Percentiles rank a stretch among this genome's conserved stretches.
These are phyloP conservation scores for Trichothecium roseum DNA, from an alignment of 2,329 filamentous ascomycete species.

Conservation along the genomic window DNA sequence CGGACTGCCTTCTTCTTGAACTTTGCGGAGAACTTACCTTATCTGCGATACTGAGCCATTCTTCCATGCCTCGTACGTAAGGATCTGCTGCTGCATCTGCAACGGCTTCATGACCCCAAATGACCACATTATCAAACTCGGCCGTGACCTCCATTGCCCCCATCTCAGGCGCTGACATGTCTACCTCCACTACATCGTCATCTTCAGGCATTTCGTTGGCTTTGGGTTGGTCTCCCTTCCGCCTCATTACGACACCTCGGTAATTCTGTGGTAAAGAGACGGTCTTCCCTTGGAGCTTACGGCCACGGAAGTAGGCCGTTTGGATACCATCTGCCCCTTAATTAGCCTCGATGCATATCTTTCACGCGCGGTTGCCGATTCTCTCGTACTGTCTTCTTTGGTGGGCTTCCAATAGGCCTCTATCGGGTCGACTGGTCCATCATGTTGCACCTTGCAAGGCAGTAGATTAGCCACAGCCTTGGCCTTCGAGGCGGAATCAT, in stretches of 20 bases:
- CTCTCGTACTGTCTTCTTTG: constrained; percentile 26
- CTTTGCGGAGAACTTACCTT: constrained; percentile 34
- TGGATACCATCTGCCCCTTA: constrained; percentile 33
- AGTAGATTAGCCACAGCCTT: constrained; percentile 59
- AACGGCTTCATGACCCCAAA: constrained; percentile 74
- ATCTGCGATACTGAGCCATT: constrained; percentile 70
- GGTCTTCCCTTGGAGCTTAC: constrained; percentile 61
- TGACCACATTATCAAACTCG: constrained; percentile 61
- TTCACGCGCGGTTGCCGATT: constrained; percentile 5
- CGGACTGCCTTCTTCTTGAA: not conserved
- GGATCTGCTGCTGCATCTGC: constrained; percentile 54
- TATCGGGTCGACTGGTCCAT: constrained; percentile 56
- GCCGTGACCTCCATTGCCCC: constrained; percentile 52
- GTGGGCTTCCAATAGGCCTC: constrained; percentile 62
- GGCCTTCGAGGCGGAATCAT: constrained; percentile 10
- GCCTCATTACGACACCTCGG: constrained; percentile 49
- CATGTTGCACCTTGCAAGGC: constrained; percentile 71
- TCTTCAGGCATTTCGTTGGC: constrained; percentile 19
- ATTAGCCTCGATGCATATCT: not conserved
- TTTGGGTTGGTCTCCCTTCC: constrained; percentile 23
- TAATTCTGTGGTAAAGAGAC: constrained; percentile 64
- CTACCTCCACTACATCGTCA: constrained; percentile 22
- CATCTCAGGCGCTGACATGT: constrained; percentile 31
- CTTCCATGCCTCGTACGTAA: constrained; percentile 64
- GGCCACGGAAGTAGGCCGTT: constrained; percentile 65